phyloP scores from a whole-genome alignment of 2,329 filamentous ascomycete species.

The Neophaeococcomyces aloes region DNA sequence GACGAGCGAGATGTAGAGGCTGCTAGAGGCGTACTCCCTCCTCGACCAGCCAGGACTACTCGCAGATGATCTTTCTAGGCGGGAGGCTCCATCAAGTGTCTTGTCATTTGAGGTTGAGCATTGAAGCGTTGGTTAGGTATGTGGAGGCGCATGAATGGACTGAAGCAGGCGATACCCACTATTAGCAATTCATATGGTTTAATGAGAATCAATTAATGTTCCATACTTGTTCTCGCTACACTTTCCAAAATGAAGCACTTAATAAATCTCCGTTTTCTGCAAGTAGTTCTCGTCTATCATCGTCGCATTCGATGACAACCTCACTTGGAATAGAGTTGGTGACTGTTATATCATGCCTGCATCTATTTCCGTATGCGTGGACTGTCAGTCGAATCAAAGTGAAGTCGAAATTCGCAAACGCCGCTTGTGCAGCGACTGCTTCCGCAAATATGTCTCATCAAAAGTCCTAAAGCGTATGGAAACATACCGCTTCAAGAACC shows the following conservation, averaged over 20 bases:
- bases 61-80: slow-evolving; percentile 7
- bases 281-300: too few relatives aligned
- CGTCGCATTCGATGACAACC: too few relatives aligned
- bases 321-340: too few relatives aligned
- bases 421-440: slow-evolving; percentile 59
- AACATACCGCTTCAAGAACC: slow-evolving; percentile 44
- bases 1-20: slow-evolving; percentile 20
- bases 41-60: slow-evolving; percentile 17
- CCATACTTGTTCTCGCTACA: too few relatives aligned
- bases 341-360: background rate
- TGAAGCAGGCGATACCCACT: background rate
- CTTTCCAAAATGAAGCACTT: too few relatives aligned
- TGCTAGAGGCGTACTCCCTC: slow-evolving; percentile 11
- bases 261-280: too few relatives aligned
- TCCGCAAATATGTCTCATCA: slow-evolving; percentile 61
- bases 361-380: slow-evolving; percentile 37
- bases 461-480: slow-evolving; percentile 75
- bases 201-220: too few relatives aligned
- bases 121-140: background rate
- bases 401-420: slow-evolving; percentile 48
- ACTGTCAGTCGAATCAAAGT: slow-evolving; percentile 44
- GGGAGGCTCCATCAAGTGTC: too few relatives aligned
- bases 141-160: background rate
- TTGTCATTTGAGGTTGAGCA: too few relatives aligned
- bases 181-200: too few relatives aligned